Base-by-base conservation (phyloP, 1,139 yeast species). In the Suhomyces coccinellae region DNA sequence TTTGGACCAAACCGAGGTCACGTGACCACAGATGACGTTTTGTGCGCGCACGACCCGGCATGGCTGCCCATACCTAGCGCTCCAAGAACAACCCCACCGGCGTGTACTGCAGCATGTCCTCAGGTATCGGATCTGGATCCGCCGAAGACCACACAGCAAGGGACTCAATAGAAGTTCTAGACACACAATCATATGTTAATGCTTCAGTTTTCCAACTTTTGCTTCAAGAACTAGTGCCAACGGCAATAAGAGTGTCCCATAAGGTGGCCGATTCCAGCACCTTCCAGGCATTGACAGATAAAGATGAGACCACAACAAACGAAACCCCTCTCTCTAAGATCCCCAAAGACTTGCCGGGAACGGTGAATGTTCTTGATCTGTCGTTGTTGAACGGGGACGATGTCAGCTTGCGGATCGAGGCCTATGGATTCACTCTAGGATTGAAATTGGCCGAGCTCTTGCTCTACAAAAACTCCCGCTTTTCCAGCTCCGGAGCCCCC, bases 341-440 rank as follows among this genome's bases (percentile, higher is more conserved):
- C 4, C 47, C 52, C 22, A 50, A 54, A n/a, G 73, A 69, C 38
- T 54, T 57, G 8, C 75, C 77, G 0, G 83, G 83, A 3, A 70
- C 73, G 3, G 70, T 74, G 13, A 66, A 61, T 11, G 63, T 71
- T 2, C 58, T 75, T 14, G 71, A 75, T 26, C 63, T 69, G 24
- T 61, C 62, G 1, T 56, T 64, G 3, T 50, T 72, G 16, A 56
- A 62, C 29, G 66, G 73, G 40, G 85, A 84, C 49, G 87, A 82
- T 46, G 81, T 80, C 22, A 67, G 79, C 33, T 73, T 75, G 52
- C 69, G 95, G 40, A 69, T 86, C 32, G 90, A 87, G 55, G 70
- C 69, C 12, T 80, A 83, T 47, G 98, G 97, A 0, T 86, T 75
- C 61, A 77, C 79, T 36, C 75, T 91, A 4, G 98, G 98, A 1